Evolutionary conservation across 169 alveolate genomes (phyloP), one percentile per base, ranked within the genome.

Genomic region (Hepatocystis sp.): DNA sequence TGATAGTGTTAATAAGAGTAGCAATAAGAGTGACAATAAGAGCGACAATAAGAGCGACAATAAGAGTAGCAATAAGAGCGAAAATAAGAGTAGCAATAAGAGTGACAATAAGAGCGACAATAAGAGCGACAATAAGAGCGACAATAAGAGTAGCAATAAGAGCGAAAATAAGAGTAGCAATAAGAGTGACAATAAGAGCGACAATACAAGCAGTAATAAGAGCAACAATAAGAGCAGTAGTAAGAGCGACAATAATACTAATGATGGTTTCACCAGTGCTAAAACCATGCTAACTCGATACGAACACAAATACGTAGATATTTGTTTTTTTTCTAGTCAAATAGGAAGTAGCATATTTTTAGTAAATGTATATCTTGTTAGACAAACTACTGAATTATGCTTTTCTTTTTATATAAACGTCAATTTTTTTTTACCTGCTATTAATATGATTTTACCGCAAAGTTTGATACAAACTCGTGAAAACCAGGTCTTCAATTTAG

Each of bases 321-420:
- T 76, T 23, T 76, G 88, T 52, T 76, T 76, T 42, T 60, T 44
- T 46, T 76, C 88, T 28, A 39, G 13, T 51, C 88, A 76, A 39
- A 76, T 76, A 76, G 88, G 42, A 44, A 27, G 78, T 60, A 76
- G 58, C 42, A 76, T 58, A 58, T 76, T 58, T 76, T 63, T 76
- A 21, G 49, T 76, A 44, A 76, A 76, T 42, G 21, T 76, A 0
- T 39, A 58, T 52, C 32, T 76, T 47, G 47, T 34, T 8, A 76
- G 44, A 27, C 46, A 56, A 8, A 36, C 40, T 44, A 42, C 39
- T 40, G 4, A 15, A 25, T 58, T 76, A 28, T 76, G 88, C 39
- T 76, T 58, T 58, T 58, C 78, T 36, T 76, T 76, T 46, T 76
- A 76, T 51, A 76, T 76, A 46, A 76, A 34, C 58, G 76, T 76